A percentile compares a stretch with the other conserved stretches of the same genome.
phyloP scores from a whole-genome alignment of 805 yeast species.

The Candida endomychidarum region DNA sequence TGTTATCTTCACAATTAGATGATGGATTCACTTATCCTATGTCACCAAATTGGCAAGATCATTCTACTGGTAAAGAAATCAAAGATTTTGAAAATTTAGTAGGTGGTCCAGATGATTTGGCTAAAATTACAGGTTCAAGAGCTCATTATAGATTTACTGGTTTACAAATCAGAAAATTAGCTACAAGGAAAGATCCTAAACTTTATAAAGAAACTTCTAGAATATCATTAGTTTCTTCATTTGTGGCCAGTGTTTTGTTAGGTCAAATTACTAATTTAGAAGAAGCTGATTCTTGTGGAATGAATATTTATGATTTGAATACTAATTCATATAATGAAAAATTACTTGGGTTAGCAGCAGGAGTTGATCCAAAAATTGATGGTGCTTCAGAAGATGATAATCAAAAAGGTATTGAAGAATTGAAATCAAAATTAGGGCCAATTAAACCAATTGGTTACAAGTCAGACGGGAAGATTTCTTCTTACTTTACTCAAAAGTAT shows the following conservation, averaged over 20 bases:
- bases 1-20: slow-evolving; percentile 48
- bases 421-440: slow-evolving; percentile 53
- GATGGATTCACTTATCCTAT: slow-evolving; percentile 58
- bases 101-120: slow-evolving; percentile 61
- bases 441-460: slow-evolving; percentile 52
- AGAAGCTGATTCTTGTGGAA: slow-evolving; percentile 89
- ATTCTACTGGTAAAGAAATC: slow-evolving; percentile 74
- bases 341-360: slow-evolving; percentile 55
- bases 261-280: slow-evolving; percentile 69
- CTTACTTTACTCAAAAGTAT: slow-evolving; percentile 63
- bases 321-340: slow-evolving; percentile 54
- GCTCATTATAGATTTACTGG: slow-evolving; percentile 93
- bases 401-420: slow-evolving; percentile 34
- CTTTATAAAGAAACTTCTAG: slow-evolving; percentile 54
- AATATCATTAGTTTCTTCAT: slow-evolving; percentile 76
- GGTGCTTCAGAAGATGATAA: slow-evolving; percentile 22
- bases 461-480: slow-evolving; percentile 52
- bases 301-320: slow-evolving; percentile 80
- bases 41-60: slow-evolving; percentile 96
- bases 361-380: slow-evolving; percentile 47
- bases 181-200: slow-evolving; percentile 49
- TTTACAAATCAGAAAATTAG: slow-evolving; percentile 79
- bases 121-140: slow-evolving; percentile 74
- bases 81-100: slow-evolving; percentile 55
- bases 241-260: slow-evolving; percentile 67